Evolutionary conservation across 352 stramenopile genomes (phyloP), one percentile per base, ranked within the genome.

Genomic region (Phytophthora pseudosyringae): DNA sequence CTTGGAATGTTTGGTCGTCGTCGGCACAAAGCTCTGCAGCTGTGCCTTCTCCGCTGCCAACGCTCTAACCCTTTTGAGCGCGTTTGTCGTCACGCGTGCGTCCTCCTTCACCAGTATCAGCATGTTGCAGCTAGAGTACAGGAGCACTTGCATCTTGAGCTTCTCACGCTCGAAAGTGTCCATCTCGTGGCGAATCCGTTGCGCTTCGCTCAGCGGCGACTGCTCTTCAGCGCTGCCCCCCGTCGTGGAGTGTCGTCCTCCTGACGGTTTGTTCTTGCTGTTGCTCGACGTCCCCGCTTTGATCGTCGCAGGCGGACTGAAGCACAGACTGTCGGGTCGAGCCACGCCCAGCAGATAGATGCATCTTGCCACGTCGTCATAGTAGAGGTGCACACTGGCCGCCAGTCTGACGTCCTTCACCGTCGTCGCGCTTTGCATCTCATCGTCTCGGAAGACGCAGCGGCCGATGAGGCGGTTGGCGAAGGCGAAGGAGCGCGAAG

Each of bases 401-500:
- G 65, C 56, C 43, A 75, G 47, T 59, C 25, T 41, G 5, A 13
- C 43, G 31, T 72, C 61, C 39, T 75, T 75, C 16, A 72, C 56
- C 12, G 46, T 69, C 5, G 52, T 67, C 4, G 66, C 43, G 12
- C 60, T 43, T 15, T 81, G 67, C 41, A 75, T 62, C 10, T 75
- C 59, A 3, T 71, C 52, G 8, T 64, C 64, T 51, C 62, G 49
- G 50, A 93, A 93, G 11, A 78, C 81, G 31, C 59, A 66, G 41
- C 71, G 80, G 7, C 84, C 82, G 6, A 93, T 85, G 5, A 93
- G 15, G 2, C 81, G 80, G 40, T 93, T 93, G 25, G 78, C 66
- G 41, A 91, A 83, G 38, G 78, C 64, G 45, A 75, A 80, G 15
- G 74, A 64, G 12, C 66, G 55, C 26, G 70, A 74, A 0, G 48